Evolutionary conservation across 495 filamentous ascomycete species (phyloP).

Genomic region (Collariella sp.): DNA sequence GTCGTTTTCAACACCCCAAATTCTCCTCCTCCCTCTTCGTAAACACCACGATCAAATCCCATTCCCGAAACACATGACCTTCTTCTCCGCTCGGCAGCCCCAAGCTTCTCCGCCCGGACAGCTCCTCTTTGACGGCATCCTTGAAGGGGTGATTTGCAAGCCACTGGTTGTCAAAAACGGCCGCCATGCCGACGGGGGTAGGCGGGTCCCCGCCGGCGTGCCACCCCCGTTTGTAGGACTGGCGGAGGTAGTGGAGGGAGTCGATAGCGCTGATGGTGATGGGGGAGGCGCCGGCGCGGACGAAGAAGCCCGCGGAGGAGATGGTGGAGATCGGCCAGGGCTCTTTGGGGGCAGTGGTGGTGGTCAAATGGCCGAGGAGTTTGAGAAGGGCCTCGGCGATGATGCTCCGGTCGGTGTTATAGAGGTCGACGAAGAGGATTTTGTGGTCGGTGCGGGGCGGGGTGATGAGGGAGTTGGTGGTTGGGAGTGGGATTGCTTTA

Average conservation of each 20-base stretch:
- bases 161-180: slow-evolving; percentile 22
- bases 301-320: slow-evolving; percentile 23
- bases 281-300: slow-evolving; percentile 6
- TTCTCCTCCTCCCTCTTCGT: slow-evolving; percentile 22
- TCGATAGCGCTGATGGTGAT: slow-evolving; percentile 15
- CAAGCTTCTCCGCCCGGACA: not conserved
- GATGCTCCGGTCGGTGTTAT: slow-evolving; percentile 16
- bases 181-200: not conserved
- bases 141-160: slow-evolving; percentile 15
- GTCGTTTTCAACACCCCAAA: slow-evolving; percentile 17
- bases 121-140: slow-evolving; percentile 1
- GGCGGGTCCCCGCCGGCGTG: slow-evolving; percentile 8
- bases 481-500: not conserved
- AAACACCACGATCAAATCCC: slow-evolving; percentile 22
- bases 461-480: slow-evolving; percentile 1
- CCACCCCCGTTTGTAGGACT: slow-evolving; percentile 7
- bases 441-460: slow-evolving; percentile 8
- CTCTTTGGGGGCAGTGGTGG: no score
- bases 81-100: no score
- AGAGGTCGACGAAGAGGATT: slow-evolving; percentile 23
- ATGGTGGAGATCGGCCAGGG: slow-evolving; percentile 17
- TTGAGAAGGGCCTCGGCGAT: slow-evolving; percentile 17
- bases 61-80: slow-evolving; percentile 11
- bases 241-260: slow-evolving; percentile 14
- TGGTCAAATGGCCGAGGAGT: slow-evolving; percentile 14